These are phyloP conservation scores for Dactylorhiza incarnata DNA, from an alignment of 106 monocot genomes.

Conservation along the genomic window DNA sequence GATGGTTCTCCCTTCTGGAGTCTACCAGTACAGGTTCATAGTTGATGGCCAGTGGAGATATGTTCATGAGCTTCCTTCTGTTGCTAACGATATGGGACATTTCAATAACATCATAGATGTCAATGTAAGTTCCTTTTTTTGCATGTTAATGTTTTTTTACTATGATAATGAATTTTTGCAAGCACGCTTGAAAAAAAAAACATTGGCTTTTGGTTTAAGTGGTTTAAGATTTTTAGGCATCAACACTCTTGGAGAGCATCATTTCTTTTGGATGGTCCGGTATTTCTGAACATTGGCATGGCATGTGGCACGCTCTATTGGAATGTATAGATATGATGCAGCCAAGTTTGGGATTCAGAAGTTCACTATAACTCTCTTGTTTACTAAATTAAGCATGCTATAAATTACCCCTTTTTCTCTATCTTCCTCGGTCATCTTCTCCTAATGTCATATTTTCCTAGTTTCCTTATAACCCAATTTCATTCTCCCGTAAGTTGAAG, in stretches of 20 bases:
- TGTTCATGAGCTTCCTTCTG: slow-evolving; percentile 53
- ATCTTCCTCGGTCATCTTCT: no score
- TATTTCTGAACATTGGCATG: neutral
- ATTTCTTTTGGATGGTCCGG: neutral
- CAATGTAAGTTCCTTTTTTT: slow-evolving; percentile 38
- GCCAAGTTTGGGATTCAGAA: no score
- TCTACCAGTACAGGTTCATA: slow-evolving; percentile 69
- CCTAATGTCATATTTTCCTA: no score
- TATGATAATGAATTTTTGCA: neutral
- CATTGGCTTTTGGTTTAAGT: neutral
- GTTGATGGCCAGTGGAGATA: slow-evolving; percentile 73
- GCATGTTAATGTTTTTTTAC: neutral
- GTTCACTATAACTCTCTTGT: no score
- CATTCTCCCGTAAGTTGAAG: no score
- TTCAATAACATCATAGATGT: slow-evolving; percentile 67
- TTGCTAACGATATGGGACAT: slow-evolving; percentile 50
- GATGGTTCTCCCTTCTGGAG: slow-evolving; percentile 69
- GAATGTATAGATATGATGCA: no score
- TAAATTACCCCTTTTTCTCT: no score
- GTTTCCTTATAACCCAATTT: no score
- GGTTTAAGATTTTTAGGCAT: neutral
- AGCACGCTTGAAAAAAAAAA: neutral
- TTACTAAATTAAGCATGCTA: no score
- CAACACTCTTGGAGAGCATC: neutral
- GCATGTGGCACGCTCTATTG: no score